A percentile compares a stretch with the other conserved stretches of the same genome.
These are phyloP conservation scores for Trichosanthes truncata DNA, from an alignment of 306 rosid genomes.

Conservation along the genomic window DNA sequence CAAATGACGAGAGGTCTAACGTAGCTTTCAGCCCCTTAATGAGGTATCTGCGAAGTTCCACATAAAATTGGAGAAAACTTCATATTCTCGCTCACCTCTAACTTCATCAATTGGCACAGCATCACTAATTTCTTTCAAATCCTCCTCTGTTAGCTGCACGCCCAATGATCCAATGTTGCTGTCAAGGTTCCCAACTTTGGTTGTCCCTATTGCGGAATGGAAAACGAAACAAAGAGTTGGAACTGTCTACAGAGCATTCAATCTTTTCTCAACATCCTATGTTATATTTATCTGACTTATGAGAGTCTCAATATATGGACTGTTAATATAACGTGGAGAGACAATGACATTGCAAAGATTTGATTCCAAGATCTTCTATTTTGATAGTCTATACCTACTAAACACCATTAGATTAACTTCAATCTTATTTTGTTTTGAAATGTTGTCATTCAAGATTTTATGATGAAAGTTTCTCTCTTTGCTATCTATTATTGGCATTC, in stretches of 20 bases:
- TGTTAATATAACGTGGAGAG: not conserved
- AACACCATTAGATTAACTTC: not conserved
- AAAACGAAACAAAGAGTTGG: not conserved
- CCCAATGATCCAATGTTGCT: constrained; percentile 44
- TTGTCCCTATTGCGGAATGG: constrained; percentile 34
- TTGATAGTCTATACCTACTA: not conserved
- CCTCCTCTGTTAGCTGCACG: constrained; percentile 41
- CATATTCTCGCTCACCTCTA: constrained; percentile 35
- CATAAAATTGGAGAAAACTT: not conserved
- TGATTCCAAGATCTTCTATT: not conserved
- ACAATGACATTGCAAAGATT: not conserved
- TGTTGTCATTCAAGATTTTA: not conserved
- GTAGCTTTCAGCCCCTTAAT: constrained; percentile 9
- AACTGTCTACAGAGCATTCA: not conserved
- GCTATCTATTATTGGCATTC: too few relatives aligned
- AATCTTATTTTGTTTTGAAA: too few relatives aligned
- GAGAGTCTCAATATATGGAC: not conserved
- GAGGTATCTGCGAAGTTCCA: constrained; percentile 51
- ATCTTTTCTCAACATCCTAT: not conserved
- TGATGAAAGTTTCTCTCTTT: not conserved
- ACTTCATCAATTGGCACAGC: constrained; percentile 44
- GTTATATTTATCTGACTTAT: not conserved
- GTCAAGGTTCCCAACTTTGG: constrained; percentile 45
- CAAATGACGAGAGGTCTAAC: not conserved
- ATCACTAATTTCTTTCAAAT: constrained; percentile 44